Evolutionary conservation across 2,329 filamentous ascomycete genomes (phyloP), one percentile per base, ranked within the genome.

Genomic region (Bipolaris victoriae): DNA sequence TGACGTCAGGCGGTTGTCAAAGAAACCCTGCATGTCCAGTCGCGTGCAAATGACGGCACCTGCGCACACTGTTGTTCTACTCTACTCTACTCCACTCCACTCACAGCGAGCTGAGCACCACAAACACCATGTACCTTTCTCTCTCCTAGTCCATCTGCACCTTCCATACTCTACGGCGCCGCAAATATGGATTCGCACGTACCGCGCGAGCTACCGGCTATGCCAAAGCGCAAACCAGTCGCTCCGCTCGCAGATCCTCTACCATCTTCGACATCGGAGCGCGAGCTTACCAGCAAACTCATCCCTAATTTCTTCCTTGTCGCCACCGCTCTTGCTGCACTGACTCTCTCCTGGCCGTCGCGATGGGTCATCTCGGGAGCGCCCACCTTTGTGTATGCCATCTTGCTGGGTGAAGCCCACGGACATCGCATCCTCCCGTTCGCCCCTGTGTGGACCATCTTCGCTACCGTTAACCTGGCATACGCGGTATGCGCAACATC

Each of bases 401-500:
- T 77, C 24, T 63, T 79, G 5, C 63, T 76, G 6, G 78, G 77
- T 18, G 70, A 77, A 50, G 63, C 68, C 16, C 67, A 73, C 41
- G 70, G 69, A 6, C 60, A 75, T 43, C 76, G 81, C 13, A 73
- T 83, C 16, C 60, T 84, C 10, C 75, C 79, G 1, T 72, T 70
- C 22, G 66, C 81, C 26, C 80, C 80, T 1, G 62, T 83, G 2
- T 83, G 81, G 81, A 76, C 79, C 1, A 61, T 83, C 1, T 71
- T 84, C 49, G 68, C 78, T 1, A 78, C 77, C 0, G 60, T 83
- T 24, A 82, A 83, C 59, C 66, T 83, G 2, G 58, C 72, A 0
- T 84, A 83, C 63, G 75, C 77, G 2, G 70, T 84, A 10, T 78
- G 74, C 44, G 75, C 81, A 11, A 84, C 81, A 13, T 84, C 82